These are phyloP conservation scores for Solioccasus polychromus DNA, from an alignment of 768 basidiomycete species.

Conservation along the genomic window DNA sequence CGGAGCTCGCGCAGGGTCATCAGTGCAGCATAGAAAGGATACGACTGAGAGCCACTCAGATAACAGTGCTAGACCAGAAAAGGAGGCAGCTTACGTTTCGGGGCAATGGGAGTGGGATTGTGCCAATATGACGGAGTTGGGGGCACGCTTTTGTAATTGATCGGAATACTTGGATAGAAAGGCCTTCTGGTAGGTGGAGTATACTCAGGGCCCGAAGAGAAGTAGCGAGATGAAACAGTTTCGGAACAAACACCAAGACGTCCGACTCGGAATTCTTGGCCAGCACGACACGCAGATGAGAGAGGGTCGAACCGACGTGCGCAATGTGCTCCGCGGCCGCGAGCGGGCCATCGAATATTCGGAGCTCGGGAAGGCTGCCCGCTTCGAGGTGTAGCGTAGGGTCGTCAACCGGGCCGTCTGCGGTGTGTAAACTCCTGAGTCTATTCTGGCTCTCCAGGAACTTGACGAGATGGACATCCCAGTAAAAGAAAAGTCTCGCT, in stretches of 20 bases:
- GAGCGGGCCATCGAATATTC: conserved; percentile 45
- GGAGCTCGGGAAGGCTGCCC: conserved; percentile 40
- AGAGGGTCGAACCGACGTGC: conserved; percentile 34
- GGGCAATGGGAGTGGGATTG: conserved; percentile 35
- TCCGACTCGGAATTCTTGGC: conserved; percentile 36
- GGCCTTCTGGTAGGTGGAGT: conserved; percentile 33
- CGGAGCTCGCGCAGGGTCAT: conserved; percentile 34
- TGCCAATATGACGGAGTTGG: conserved; percentile 37
- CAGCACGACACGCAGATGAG: conserved; percentile 44
- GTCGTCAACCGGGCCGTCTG: conserved; percentile 24
- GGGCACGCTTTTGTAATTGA: conserved; percentile 34
- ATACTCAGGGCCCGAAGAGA: conserved; percentile 38
- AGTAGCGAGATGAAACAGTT: conserved; percentile 26
- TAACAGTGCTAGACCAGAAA: conserved; percentile 12
- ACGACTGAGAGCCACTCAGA: conserved; percentile 29
- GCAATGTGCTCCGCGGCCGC: conserved; percentile 41
- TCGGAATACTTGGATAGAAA: conserved; percentile 29
- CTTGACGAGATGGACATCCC: conserved; percentile 44
- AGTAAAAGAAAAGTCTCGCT: conserved; percentile 45
- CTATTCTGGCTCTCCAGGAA: conserved; percentile 49
- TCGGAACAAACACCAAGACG: conserved; percentile 31
- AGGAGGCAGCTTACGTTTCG: conserved; percentile 32
- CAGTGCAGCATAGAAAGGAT: conserved; percentile 32
- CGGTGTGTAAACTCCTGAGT: conserved; percentile 38
- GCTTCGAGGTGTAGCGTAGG: conserved; percentile 23